Evolutionary conservation across 176 grass and related monocot species (phyloP).

Genomic region (Cenchrus americanus): DNA sequence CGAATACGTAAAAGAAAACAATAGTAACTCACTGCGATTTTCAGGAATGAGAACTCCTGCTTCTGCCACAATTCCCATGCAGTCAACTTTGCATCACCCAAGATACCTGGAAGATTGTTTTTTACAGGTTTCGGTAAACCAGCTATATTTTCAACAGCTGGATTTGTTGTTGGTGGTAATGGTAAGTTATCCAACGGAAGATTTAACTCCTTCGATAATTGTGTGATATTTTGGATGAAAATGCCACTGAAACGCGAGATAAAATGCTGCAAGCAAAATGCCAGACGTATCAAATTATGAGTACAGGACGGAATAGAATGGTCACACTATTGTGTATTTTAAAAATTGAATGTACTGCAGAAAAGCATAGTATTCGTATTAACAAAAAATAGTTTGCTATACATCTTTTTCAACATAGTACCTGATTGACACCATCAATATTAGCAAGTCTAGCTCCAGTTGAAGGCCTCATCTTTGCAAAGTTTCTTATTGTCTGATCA

Average conservation of each 20-base stretch:
- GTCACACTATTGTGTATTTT: neutral
- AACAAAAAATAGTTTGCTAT: conserved; percentile 8
- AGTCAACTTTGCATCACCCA: conserved; percentile 56
- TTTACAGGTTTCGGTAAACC: conserved; percentile 30
- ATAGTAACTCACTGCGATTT: conserved; percentile 79
- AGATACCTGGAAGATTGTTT: conserved; percentile 56
- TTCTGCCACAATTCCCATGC: conserved; percentile 91
- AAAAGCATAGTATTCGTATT: neutral
- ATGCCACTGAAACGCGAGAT: conserved; percentile 58
- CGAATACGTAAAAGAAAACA: conserved; percentile 30
- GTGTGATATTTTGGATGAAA: conserved; percentile 71
- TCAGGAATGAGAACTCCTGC: conserved; percentile 59
- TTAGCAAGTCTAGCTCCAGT: conserved; percentile 80
- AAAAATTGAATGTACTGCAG: neutral
- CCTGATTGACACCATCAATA: conserved; percentile 97
- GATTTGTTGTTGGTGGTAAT: conserved; percentile 5
- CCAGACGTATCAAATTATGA: conserved; percentile 26
- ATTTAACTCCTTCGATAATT: conserved; percentile 71
- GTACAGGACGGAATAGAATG: conserved; percentile 12
- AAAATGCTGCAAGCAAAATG: conserved; percentile 67
- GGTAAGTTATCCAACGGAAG: conserved; percentile 56
- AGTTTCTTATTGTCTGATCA: conserved; percentile 87
- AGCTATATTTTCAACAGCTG: conserved; percentile 42
- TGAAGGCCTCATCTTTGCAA: conserved; percentile 82
- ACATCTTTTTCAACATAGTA: conserved; percentile 39